Evolutionary conservation across 2,329 filamentous ascomycete species (phyloP).

Genomic region (Chaetomiaceae sp.): DNA sequence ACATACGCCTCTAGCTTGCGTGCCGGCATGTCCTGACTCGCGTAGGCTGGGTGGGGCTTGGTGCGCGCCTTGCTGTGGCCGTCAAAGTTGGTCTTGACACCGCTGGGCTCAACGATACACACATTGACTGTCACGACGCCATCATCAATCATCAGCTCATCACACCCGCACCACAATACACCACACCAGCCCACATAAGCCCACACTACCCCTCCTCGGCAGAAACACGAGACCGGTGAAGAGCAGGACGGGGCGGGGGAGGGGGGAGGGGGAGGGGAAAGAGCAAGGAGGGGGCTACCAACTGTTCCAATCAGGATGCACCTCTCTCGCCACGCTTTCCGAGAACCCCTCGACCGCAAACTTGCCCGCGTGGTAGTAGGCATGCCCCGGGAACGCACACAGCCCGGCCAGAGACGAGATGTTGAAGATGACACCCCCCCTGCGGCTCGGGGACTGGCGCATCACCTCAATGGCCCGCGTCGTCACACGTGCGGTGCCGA

Average conservation of each 20-base stretch:
- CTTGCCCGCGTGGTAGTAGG: slow-evolving; percentile 39
- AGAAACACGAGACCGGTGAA: no score
- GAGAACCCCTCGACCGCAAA: slow-evolving; percentile 6
- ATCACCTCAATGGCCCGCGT: slow-evolving; percentile 29
- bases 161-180: no score
- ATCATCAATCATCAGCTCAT: no score
- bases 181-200: no score
- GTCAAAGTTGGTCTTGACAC: slow-evolving; percentile 34
- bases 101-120: slow-evolving; percentile 39
- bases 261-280: no score
- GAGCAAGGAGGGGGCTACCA: neutral
- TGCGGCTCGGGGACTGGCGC: slow-evolving; percentile 12
- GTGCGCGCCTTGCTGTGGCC: slow-evolving; percentile 31
- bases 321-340: slow-evolving; percentile 28
- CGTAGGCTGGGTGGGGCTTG: slow-evolving; percentile 36
- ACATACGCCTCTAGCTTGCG: slow-evolving; percentile 27
- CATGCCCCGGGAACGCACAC: slow-evolving; percentile 28
- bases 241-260: no score
- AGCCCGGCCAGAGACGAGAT: slow-evolving; percentile 7
- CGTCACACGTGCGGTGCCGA: slow-evolving; percentile 27
- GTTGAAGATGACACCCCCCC: slow-evolving; percentile 5
- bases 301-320: slow-evolving; percentile 38
- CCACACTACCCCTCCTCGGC: no score
- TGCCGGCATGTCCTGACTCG: slow-evolving; percentile 31
- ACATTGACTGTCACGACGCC: slow-evolving; percentile 31